Conservation (phyloP, 2,329 filamentous ascomycete species). For the Trichoderma harzianum region DNA sequence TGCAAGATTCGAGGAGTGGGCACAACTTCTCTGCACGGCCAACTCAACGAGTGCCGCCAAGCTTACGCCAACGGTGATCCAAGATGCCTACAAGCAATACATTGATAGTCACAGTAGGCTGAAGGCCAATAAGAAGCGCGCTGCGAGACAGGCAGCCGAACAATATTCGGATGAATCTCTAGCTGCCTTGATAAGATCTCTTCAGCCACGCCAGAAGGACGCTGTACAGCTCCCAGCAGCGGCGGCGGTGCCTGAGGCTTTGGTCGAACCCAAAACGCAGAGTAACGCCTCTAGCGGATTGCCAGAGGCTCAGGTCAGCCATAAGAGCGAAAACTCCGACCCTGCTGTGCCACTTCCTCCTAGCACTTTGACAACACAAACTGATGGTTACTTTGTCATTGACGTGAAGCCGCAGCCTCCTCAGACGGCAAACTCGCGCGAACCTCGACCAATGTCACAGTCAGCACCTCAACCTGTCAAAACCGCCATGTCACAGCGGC, state of each 20-base stretch:
- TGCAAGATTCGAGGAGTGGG: constrained; percentile 36
- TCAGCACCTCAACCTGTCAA: background rate
- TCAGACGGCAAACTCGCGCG: background rate
- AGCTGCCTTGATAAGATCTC: constrained; percentile 22
- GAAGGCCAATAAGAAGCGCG: constrained; percentile 32
- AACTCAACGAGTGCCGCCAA: constrained; percentile 25
- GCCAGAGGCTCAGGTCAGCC: background rate
- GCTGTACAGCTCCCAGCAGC: background rate
- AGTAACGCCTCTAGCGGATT: background rate
- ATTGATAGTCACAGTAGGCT: constrained; percentile 31
- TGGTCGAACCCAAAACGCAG: background rate
- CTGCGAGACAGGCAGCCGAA: constrained; percentile 30
- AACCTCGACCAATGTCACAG: background rate
- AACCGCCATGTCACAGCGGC: constrained; percentile 18
- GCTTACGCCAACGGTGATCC: constrained; percentile 26
- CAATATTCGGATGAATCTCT: constrained; percentile 27
- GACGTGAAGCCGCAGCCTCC: background rate
- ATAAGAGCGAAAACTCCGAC: background rate
- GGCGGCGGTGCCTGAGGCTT: background rate
- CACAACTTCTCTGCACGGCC: constrained; percentile 28
- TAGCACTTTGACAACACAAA: background rate
- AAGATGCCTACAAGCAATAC: constrained; percentile 31
- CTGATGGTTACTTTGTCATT: background rate
- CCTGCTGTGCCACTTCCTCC: background rate
- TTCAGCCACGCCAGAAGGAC: constrained; percentile 12